These are phyloP conservation scores for Jimgerdemannia flammicorona DNA, from an alignment of 192 early-diverging fungal species.

Conservation along the genomic window DNA sequence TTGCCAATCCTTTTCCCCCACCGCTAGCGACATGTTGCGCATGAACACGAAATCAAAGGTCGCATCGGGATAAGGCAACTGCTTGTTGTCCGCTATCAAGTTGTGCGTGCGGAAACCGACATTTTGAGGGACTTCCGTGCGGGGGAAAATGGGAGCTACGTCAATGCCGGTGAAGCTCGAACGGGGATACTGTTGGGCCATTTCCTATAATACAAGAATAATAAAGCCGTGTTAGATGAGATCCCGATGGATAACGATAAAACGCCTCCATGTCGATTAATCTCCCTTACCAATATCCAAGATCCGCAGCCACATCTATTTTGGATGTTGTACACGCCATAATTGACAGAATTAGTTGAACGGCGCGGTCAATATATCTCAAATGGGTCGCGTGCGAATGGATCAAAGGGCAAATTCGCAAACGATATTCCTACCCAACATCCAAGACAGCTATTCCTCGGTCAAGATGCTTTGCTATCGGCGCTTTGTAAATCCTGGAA, in stretches of 20 bases:
- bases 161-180: slow-evolving; percentile 21
- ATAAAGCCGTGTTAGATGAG: neutral
- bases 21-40: slow-evolving; percentile 12
- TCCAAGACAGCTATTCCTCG: slow-evolving; percentile 17
- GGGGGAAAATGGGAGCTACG: slow-evolving; percentile 7
- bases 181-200: slow-evolving; percentile 8
- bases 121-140: neutral
- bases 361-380: neutral
- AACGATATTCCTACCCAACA: slow-evolving; percentile 15
- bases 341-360: neutral
- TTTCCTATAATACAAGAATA: neutral
- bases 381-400: neutral
- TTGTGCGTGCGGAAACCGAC: slow-evolving; percentile 6
- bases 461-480: slow-evolving; percentile 11
- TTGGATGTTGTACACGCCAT: neutral
- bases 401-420: neutral
- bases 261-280: neutral
- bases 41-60: slow-evolving; percentile 22
- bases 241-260: neutral
- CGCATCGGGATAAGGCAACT: slow-evolving; percentile 10
- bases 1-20: slow-evolving; percentile 6
- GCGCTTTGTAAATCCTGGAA: slow-evolving; percentile 12
- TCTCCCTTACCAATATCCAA: neutral
- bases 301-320: slow-evolving; percentile 4
- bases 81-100: neutral